A percentile compares a stretch with the other conserved stretches of the same genome.
phyloP scores from a whole-genome alignment of 1,139 yeast species.

The Waltiozyma sp. region DNA sequence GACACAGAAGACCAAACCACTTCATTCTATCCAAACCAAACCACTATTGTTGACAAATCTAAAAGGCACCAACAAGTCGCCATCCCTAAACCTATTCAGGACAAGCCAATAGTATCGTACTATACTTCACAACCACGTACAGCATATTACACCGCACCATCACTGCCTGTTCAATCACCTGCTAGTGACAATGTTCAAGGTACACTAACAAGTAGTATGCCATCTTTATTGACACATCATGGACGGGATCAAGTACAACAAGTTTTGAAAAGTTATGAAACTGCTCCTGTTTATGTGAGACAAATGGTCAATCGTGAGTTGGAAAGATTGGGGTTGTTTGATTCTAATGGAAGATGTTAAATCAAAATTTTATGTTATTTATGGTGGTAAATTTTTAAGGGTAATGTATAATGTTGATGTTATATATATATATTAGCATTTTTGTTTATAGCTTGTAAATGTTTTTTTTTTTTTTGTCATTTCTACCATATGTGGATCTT shows the following conservation, averaged over 20 bases:
- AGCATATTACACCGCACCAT: not conserved
- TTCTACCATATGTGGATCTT: too few species aligned
- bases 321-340: not conserved
- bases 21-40: not conserved
- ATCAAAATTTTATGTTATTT: too few species aligned
- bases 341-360: too few species aligned
- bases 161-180: not conserved
- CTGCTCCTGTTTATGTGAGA: not conserved
- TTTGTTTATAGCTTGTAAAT: too few species aligned
- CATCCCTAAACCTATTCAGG: not conserved
- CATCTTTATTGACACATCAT: not conserved
- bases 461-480: too few species aligned
- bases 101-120: not conserved
- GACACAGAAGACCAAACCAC: not conserved
- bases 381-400: too few species aligned
- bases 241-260: not conserved
- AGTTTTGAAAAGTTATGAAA: not conserved
- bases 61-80: not conserved
- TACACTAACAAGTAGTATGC: not conserved
- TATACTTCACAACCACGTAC: not conserved
- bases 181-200: not conserved
- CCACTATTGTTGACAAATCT: not conserved
- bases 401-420: too few species aligned
- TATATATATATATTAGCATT: too few species aligned
- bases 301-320: not conserved